phyloP scores from a whole-genome alignment of 768 basidiomycete species.

The Asterophora parasitica region DNA sequence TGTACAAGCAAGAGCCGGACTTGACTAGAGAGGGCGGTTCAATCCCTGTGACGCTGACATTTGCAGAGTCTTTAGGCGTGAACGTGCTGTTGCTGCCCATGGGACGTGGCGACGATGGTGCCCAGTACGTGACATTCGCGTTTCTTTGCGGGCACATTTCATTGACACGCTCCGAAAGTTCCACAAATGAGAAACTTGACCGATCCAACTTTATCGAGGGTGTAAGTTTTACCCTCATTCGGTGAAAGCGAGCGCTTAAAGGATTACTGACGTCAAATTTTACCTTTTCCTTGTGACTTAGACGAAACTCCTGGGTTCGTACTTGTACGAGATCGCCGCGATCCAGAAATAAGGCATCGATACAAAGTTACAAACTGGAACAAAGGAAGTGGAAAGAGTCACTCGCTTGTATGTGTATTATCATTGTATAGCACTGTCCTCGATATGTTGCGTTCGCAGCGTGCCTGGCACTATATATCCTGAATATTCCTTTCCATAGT shows the following conservation, averaged over 20 bases:
- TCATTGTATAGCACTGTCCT: no score
- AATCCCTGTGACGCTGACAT: slow-evolving; percentile 90
- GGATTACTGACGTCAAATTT: not conserved
- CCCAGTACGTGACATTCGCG: slow-evolving; percentile 55
- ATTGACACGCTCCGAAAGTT: slow-evolving; percentile 37
- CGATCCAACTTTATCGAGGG: slow-evolving; percentile 83
- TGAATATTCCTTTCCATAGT: no score
- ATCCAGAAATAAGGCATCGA: slow-evolving; percentile 1
- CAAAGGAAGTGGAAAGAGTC: no score
- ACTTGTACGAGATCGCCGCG: slow-evolving; percentile 68
- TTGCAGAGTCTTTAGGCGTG: slow-evolving; percentile 81
- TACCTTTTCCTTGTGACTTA: slow-evolving; percentile 17
- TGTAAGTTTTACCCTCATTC: slow-evolving; percentile 37
- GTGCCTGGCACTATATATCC: no score
- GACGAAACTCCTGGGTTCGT: slow-evolving; percentile 76
- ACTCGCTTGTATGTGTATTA: no score
- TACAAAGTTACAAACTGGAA: no score
- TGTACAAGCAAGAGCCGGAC: slow-evolving; percentile 76
- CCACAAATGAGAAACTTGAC: slow-evolving; percentile 95
- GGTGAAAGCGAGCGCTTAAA: not conserved
- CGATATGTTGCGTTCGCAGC: no score
- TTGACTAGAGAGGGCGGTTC: slow-evolving; percentile 90
- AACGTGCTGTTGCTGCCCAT: slow-evolving; percentile 90
- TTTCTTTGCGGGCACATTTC: not conserved
- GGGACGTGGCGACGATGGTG: slow-evolving; percentile 93